Evolutionary conservation across 805 yeast species (phyloP).

Genomic region (Wickerhamiella vanderwaltii): DNA sequence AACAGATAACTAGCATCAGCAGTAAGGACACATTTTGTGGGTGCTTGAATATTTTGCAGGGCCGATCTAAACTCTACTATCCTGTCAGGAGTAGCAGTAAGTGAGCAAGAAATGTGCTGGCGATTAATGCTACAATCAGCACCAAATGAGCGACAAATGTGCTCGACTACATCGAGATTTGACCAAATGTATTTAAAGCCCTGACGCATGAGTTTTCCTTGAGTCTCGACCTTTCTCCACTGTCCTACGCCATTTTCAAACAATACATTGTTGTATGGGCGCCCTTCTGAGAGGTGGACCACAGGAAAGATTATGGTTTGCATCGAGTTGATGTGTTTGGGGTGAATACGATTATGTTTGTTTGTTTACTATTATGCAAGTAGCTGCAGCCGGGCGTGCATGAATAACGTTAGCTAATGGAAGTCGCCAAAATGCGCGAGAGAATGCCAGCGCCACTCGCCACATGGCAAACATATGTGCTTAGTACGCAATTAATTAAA

Average conservation of each 20-base stretch:
- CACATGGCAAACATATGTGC: no score
- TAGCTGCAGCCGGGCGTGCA: no score
- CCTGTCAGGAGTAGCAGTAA: background rate
- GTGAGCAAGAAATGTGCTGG: background rate
- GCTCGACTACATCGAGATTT: background rate
- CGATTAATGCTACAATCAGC: background rate
- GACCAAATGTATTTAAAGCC: slow-evolving; percentile 1
- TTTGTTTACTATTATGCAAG: no score
- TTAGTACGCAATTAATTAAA: no score
- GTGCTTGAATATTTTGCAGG: background rate
- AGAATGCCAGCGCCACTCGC: no score
- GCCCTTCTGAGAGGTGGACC: no score
- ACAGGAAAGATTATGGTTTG: slow-evolving; percentile 5
- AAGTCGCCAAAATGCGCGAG: no score
- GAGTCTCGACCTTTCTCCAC: background rate
- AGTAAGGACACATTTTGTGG: no score
- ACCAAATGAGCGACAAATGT: background rate
- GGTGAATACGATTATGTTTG: background rate
- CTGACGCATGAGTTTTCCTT: background rate
- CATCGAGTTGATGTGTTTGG: background rate
- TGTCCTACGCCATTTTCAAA: slow-evolving; percentile 6
- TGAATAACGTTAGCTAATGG: no score
- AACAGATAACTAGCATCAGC: background rate
- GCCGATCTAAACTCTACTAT: slow-evolving; percentile 2
- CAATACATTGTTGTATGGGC: background rate